Conservation (phyloP, 495 filamentous ascomycete species). For the Daldinia grandis region DNA sequence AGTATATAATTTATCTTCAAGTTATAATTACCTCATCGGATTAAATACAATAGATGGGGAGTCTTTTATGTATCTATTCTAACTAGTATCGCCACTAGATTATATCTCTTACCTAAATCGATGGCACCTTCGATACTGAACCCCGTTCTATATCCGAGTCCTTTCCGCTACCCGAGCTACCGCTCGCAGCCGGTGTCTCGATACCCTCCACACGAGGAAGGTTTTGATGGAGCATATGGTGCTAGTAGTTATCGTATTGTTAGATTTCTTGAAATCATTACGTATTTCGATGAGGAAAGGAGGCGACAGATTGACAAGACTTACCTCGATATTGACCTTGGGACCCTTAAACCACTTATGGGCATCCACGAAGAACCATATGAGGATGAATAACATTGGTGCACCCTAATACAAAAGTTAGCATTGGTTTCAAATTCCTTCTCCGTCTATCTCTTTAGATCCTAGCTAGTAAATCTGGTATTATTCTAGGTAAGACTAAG, state of each 20-base stretch:
- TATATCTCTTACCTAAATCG: background rate
- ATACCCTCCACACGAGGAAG: slow-evolving; percentile 34
- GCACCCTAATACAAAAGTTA: slow-evolving; percentile 39
- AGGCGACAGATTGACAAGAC: background rate
- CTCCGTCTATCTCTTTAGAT: background rate
- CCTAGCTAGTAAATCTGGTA: too few species aligned
- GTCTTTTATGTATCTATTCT: background rate
- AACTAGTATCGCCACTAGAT: background rate
- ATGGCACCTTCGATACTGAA: slow-evolving; percentile 24
- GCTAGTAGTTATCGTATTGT: slow-evolving; percentile 24
- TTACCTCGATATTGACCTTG: slow-evolving; percentile 68
- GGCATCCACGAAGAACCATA: slow-evolving; percentile 77
- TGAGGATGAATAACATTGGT: slow-evolving; percentile 64
- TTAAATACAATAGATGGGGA: background rate
- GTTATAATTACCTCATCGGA: background rate
- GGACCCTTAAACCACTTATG: slow-evolving; percentile 79
- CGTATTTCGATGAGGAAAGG: background rate
- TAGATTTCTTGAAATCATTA: slow-evolving; percentile 9
- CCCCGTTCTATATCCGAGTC: slow-evolving; percentile 39
- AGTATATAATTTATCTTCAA: background rate
- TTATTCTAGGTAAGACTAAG: background rate
- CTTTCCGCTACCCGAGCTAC: slow-evolving; percentile 6
- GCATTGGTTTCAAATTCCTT: background rate
- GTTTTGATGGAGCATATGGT: slow-evolving; percentile 39
- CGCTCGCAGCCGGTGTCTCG: background rate